phyloP scores from a whole-genome alignment of 305 asterid genomes.

The Andrographis paniculata region DNA sequence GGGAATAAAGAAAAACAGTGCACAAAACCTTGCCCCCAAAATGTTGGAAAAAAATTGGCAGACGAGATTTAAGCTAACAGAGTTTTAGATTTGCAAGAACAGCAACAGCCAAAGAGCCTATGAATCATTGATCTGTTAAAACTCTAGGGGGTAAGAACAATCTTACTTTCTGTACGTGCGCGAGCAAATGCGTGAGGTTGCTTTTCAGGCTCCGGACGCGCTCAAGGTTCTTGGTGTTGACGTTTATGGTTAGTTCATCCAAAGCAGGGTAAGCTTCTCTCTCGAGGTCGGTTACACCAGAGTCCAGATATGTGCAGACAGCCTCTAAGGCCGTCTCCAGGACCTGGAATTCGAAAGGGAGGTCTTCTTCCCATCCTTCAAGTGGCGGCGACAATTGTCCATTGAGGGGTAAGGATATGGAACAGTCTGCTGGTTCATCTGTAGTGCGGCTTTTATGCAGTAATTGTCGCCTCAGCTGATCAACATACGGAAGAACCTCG shows the following conservation, averaged over 20 bases:
- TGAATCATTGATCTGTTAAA: background rate
- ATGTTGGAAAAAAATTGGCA: too few relatives aligned
- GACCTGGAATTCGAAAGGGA: constrained; percentile 97
- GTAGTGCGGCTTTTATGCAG: constrained; percentile 37
- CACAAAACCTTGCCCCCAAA: too few relatives aligned
- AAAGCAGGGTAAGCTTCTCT: constrained; percentile 5
- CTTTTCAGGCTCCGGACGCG: constrained; percentile 6
- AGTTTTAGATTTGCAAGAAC: too few relatives aligned
- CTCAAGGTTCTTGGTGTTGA: constrained; percentile 6
- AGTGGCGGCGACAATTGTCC: constrained; percentile 56
- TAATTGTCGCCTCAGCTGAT: constrained; percentile 80
- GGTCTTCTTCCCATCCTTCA: constrained; percentile 72
- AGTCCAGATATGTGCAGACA: constrained; percentile 71
- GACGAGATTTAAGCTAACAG: too few relatives aligned
- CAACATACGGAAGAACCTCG: constrained; percentile 95
- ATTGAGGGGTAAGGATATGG: constrained; percentile 32
- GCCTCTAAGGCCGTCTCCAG: constrained; percentile 88
- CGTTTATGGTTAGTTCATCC: constrained; percentile 6
- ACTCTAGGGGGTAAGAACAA: constrained; percentile 2
- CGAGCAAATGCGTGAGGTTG: background rate
- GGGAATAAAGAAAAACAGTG: too few relatives aligned
- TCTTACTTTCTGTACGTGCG: constrained; percentile 7
- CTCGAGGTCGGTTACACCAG: constrained; percentile 20
- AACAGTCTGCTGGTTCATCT: constrained; percentile 24
- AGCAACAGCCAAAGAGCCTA: too few relatives aligned